These are phyloP conservation scores for Mycocentrospora acerina DNA, from an alignment of 2,329 filamentous ascomycete species.

Conservation along the genomic window DNA sequence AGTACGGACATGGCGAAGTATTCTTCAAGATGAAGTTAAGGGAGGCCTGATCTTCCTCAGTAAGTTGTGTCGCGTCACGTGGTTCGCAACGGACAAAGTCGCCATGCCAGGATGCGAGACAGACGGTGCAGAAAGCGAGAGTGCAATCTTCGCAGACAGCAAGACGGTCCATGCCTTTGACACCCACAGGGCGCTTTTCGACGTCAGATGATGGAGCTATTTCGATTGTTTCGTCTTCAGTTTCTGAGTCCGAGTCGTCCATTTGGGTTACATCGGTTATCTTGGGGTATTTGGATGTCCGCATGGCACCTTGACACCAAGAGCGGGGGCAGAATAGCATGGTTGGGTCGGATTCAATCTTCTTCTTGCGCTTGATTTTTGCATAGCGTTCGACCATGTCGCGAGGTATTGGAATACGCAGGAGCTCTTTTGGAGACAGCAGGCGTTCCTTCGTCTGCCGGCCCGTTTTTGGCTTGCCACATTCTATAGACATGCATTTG, in stretches of 20 bases:
- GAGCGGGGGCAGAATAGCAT: conserved; percentile 89
- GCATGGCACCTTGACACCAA: conserved; percentile 90
- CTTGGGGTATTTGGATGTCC: conserved; percentile 53
- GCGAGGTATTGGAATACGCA: conserved; percentile 54
- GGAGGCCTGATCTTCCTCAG: conserved; percentile 81
- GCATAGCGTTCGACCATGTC: conserved; percentile 83
- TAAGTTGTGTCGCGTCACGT: conserved; percentile 68
- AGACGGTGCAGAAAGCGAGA: conserved; percentile 80
- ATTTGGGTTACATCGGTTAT: conserved; percentile 45
- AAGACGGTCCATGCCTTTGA: conserved; percentile 65
- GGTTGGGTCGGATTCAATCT: conserved; percentile 86
- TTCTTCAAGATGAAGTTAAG: conserved; percentile 79
- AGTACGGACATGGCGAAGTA: conserved; percentile 88
- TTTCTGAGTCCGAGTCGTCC: conserved; percentile 44
- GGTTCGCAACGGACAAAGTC: conserved; percentile 74
- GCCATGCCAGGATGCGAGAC: conserved; percentile 86
- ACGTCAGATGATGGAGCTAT: conserved; percentile 8
- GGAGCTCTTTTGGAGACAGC: conserved; percentile 79
- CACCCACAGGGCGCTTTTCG: conserved; percentile 34
- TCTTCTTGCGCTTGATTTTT: conserved; percentile 85
- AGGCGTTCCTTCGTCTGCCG: conserved; percentile 57
- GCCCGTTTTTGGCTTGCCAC: conserved; percentile 52
- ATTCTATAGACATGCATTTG: conserved; percentile 77
- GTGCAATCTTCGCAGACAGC: conserved; percentile 75
- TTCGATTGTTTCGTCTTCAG: conserved; percentile 23